Conservation (phyloP, 2,329 filamentous ascomycete genomes). For the Keithomyces neogunnii region DNA sequence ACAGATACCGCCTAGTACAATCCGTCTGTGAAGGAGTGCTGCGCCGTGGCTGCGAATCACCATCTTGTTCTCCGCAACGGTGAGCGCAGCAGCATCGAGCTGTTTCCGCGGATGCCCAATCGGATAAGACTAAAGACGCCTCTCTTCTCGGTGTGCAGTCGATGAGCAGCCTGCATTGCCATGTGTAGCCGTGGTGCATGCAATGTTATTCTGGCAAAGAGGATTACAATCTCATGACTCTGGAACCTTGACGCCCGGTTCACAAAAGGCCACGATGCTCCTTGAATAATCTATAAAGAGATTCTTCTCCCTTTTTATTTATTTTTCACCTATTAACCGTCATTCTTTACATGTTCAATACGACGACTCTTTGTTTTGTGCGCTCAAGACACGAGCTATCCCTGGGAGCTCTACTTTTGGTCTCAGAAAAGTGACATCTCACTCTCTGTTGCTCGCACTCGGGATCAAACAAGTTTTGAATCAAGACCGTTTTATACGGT, state of each 20-base stretch:
- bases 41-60: conserved; percentile 3
- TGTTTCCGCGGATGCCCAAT: conserved; percentile 1
- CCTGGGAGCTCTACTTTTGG: background rate
- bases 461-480: background rate
- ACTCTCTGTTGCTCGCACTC: background rate
- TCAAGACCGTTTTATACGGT: too few species aligned
- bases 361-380: conserved; percentile 2
- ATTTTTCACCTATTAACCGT: background rate
- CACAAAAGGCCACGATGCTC: background rate
- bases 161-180: conserved; percentile 2
- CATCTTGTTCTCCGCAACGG: conserved; percentile 7
- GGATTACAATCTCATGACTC: background rate
- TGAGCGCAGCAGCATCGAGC: conserved; percentile 1
- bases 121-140: background rate
- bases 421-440: background rate
- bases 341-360: conserved; percentile 12
- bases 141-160: background rate
- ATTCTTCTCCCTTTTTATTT: background rate
- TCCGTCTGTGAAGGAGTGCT: background rate
- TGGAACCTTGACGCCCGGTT: background rate
- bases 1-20: conserved; percentile 4
- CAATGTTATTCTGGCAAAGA: background rate
- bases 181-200: background rate
- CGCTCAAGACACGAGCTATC: background rate
- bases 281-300: background rate